Conservation (phyloP, 768 basidiomycete genomes). For the Coprinellus micaceus region DNA sequence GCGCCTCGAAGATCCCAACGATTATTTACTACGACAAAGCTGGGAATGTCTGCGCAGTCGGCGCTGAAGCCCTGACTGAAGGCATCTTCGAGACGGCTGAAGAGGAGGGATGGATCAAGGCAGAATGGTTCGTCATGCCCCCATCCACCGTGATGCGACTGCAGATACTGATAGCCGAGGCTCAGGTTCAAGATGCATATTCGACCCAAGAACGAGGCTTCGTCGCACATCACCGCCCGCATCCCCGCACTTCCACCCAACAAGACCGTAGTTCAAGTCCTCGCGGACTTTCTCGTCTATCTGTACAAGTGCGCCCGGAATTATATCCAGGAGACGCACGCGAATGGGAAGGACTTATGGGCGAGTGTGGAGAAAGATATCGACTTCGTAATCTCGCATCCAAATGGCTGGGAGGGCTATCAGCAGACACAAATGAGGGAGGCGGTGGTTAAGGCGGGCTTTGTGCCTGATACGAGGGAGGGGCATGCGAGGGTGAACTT, state of each 20-base stretch:
- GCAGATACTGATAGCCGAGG: neutral
- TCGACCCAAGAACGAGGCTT: slow-evolving; percentile 7
- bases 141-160: too few relatives aligned
- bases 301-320: slow-evolving; percentile 5
- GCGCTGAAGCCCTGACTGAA: slow-evolving; percentile 40
- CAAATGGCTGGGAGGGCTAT: slow-evolving; percentile 14
- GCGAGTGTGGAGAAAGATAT: slow-evolving; percentile 17
- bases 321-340: slow-evolving; percentile 10
- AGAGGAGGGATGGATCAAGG: slow-evolving; percentile 41
- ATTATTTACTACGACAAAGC: slow-evolving; percentile 42
- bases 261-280: slow-evolving; percentile 5
- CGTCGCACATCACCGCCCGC: neutral
- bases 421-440: slow-evolving; percentile 12
- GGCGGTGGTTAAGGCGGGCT: slow-evolving; percentile 10
- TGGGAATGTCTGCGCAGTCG: slow-evolving; percentile 35
- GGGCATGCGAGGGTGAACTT: slow-evolving; percentile 7
- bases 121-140: slow-evolving; percentile 43
- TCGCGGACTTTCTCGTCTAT: slow-evolving; percentile 13
- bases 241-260: slow-evolving; percentile 8
- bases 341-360: slow-evolving; percentile 9
- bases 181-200: slow-evolving; percentile 16
- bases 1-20: slow-evolving; percentile 45
- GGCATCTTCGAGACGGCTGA: slow-evolving; percentile 34
- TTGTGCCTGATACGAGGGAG: slow-evolving; percentile 15
- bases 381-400: slow-evolving; percentile 19